Base-by-base conservation (phyloP, 1,284 basidiomycete genomes). In the Psilocybe mexicana region DNA sequence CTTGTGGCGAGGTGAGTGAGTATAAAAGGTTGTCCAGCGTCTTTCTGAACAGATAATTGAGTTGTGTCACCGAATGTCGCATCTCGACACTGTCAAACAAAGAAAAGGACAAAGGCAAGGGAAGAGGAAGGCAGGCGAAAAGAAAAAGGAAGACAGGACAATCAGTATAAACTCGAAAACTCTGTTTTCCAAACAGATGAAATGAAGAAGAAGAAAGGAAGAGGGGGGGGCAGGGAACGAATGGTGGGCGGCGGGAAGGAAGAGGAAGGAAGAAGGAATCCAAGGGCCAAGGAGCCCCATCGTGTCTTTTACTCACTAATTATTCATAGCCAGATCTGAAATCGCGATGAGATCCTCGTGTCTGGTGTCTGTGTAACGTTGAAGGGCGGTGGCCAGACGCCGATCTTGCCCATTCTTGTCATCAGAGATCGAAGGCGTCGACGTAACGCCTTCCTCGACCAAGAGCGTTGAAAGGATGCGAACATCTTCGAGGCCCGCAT, bases 401-500 rank as follows among this genome's bases (percentile, higher is more conserved):
- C 72, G 70, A 73, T 90, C 86, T 58, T 81, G 74, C 57, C 72
- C 70, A 61, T 74, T 70, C 61, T 79, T 76, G 64, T 68, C 59
- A 61, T 66, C 69, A 71, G 65, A 58, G 67, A 68, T 62, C 60
- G 73, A 63, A 59, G 58, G 60, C 51, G 65, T 72, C 55, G 79
- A 69, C 60, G 81, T 74, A 58, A 94, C 87, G 18, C 79, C 79
- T 69, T 89, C 85, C 59, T 85, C 80, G 58, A 87, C 84, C 64
- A 98, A 80, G 56, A 94, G 76, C 33, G 87, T 81, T 58, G 87
- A 84, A 63, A 99, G 81, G 49, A 98, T 87, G 61, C 96, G 86
- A 59, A 99, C 95, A 73, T 99, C 96, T 76, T 99, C 96, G 56
- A 99, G 83, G 8, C 96, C 96, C 70, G 96, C 98, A 71, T 99